Base-by-base conservation (phyloP, 768 basidiomycete species). In the Pulveroboletus sp. region DNA sequence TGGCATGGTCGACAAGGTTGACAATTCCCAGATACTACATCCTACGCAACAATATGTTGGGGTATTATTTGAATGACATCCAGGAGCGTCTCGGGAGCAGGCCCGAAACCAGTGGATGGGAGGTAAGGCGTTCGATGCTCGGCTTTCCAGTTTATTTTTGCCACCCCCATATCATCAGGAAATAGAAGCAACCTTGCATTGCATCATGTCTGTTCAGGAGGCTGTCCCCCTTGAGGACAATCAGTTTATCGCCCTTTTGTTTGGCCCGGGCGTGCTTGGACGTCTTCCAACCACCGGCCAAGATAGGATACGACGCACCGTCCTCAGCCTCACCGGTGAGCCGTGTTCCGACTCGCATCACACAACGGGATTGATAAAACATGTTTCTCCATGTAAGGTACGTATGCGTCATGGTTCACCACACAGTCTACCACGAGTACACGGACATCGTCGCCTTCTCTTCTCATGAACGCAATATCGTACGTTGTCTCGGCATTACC, bases 201-300 rank as follows among this genome's bases (percentile, higher is more conserved):
- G 90, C 60, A 75, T 95, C 33, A 84, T 85, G 72, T 86, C 86
- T 6, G 76, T 93, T 9, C 90, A 94, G 59, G 94, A 97, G 73
- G 91, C 92, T 1, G 75, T 94, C 23, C 84, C 82, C 3, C 55
- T 81, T 2, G 77, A 79, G 33, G 73, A 77, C 45, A 77, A 77
- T 43, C 61, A 69, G 0, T 76, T 83, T 40, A 72, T 93, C 4
- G 64, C 71, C 20, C 76, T 78, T 10, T 55, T 97, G 13, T 94
- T 94, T 61, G 80, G 81, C n/a, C 72, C 81, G 0, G 80, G 82
- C 6, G 73, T 94, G 14, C 77, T 93, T 1, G 83, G 82, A 4
- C 71, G 76, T 17, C 62, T 97, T 11, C 87, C 93, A 0, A 78
- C 76, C 0, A 69, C 76, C 1, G 85, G 85, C 0, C 74, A 79